Evolutionary conservation across 257 asterid genomes (phyloP).

Genomic region (Forsythia viridissima): DNA sequence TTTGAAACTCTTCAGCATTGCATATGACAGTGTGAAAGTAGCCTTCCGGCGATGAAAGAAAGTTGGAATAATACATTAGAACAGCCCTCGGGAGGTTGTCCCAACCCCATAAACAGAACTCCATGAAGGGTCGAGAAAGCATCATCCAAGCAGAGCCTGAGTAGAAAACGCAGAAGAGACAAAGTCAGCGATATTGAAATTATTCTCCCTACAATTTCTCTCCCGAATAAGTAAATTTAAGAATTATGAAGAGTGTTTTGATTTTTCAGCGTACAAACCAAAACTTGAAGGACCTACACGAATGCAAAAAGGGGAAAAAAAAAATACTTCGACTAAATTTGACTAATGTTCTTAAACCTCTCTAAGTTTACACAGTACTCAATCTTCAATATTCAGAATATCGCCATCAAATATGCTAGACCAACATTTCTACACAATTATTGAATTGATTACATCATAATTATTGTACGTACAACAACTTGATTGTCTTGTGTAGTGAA

Average conservation of each 20-base stretch:
- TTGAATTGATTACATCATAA: too few species aligned
- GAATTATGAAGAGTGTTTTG: background rate
- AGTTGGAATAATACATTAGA: slow-evolving; percentile 71
- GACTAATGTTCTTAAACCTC: background rate
- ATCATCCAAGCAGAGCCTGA: slow-evolving; percentile 89
- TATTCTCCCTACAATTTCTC: background rate
- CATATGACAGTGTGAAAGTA: slow-evolving; percentile 81
- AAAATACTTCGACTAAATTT: background rate
- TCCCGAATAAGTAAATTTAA: background rate
- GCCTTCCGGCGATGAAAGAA: slow-evolving; percentile 80
- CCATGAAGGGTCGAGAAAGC: slow-evolving; percentile 76
- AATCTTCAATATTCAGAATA: background rate
- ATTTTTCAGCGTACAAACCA: background rate
- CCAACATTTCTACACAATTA: background rate
- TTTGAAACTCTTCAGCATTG: slow-evolving; percentile 60
- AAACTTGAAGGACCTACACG: background rate
- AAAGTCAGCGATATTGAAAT: background rate
- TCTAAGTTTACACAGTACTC: background rate
- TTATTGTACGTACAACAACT: too few species aligned
- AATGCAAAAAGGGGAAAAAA: background rate
- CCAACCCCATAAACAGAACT: slow-evolving; percentile 76
- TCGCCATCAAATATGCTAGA: background rate
- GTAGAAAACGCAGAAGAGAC: slow-evolving; percentile 8
- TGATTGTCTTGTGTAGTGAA: too few species aligned
- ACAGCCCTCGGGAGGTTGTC: slow-evolving; percentile 70